These are phyloP conservation scores for Linaria vulgaris DNA, from an alignment of 257 asterid genomes.

Conservation along the genomic window DNA sequence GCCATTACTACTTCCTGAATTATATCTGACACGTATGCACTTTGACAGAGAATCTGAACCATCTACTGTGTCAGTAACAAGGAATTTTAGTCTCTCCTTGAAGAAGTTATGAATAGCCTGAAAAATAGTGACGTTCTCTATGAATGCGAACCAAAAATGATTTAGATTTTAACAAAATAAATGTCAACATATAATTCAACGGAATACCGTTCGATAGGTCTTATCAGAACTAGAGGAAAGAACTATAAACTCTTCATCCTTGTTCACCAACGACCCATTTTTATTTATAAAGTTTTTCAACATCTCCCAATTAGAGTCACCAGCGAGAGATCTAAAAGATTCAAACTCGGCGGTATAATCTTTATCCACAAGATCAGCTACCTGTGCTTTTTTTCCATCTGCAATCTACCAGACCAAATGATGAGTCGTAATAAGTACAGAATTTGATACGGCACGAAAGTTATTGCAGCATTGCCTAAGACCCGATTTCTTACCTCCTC, in stretches of 20 bases:
- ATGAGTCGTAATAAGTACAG: constrained; percentile 20
- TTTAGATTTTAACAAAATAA: constrained; percentile 15
- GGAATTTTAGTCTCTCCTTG: constrained; percentile 81
- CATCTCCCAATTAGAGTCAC: constrained; percentile 63
- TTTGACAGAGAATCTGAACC: constrained; percentile 79
- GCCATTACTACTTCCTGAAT: constrained; percentile 50
- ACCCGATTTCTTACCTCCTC: constrained; percentile 50
- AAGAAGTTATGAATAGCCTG: constrained; percentile 93
- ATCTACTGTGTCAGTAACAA: constrained; percentile 88
- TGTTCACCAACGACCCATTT: constrained; percentile 46
- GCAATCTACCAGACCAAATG: constrained; percentile 43
- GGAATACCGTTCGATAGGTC: constrained; percentile 73
- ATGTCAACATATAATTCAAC: constrained; percentile 19
- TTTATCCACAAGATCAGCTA: constrained; percentile 46
- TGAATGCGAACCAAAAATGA: constrained; percentile 24
- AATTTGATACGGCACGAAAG: constrained; percentile 15
- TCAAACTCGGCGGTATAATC: constrained; percentile 66
- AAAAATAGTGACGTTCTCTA: constrained; percentile 29
- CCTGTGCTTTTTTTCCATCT: constrained; percentile 49
- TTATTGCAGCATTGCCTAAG: constrained; percentile 9
- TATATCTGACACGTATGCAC: constrained; percentile 80
- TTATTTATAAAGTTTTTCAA: constrained; percentile 54
- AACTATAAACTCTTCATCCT: constrained; percentile 47
- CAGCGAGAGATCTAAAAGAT: constrained; percentile 71
- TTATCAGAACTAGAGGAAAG: constrained; percentile 88